Conservation (phyloP, 192 early-diverging fungal species). For the Allomyces javanicus region DNA sequence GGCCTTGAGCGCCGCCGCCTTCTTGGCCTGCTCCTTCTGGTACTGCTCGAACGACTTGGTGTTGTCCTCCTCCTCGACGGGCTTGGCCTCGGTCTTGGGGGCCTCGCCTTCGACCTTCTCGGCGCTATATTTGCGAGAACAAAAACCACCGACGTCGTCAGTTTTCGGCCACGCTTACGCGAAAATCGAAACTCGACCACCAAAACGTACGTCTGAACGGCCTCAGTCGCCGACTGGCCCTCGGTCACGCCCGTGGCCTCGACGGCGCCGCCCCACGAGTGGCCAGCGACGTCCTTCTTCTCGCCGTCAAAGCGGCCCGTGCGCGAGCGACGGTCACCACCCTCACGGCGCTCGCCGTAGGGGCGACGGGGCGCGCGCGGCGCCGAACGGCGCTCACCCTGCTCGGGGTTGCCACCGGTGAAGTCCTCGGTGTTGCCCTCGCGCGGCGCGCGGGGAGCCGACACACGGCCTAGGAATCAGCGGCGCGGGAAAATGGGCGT, state of each 20-base stretch:
- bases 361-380: not conserved
- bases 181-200: too few species aligned
- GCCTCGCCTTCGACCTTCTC: not conserved
- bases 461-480: not conserved
- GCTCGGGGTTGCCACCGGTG: not conserved
- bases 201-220: not conserved
- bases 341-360: not conserved
- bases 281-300: not conserved
- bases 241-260: not conserved
- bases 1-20: constrained; percentile 32
- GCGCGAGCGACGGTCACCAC: not conserved
- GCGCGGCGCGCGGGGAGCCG: not conserved
- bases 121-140: not conserved
- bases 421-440: not conserved
- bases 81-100: not conserved
- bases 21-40: constrained; percentile 48
- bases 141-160: too few species aligned
- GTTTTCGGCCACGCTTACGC: too few species aligned
- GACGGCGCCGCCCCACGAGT: not conserved
- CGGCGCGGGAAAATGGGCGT: too few species aligned
- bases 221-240: not conserved
- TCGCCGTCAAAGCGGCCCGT: not conserved
- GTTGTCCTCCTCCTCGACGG: not conserved
- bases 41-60: constrained; percentile 28
- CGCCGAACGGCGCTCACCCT: not conserved